A percentile compares a stretch with the other conserved stretches of the same genome.
phyloP scores from a whole-genome alignment of 2,329 filamentous ascomycete species.

The Lecanicillium sp. region DNA sequence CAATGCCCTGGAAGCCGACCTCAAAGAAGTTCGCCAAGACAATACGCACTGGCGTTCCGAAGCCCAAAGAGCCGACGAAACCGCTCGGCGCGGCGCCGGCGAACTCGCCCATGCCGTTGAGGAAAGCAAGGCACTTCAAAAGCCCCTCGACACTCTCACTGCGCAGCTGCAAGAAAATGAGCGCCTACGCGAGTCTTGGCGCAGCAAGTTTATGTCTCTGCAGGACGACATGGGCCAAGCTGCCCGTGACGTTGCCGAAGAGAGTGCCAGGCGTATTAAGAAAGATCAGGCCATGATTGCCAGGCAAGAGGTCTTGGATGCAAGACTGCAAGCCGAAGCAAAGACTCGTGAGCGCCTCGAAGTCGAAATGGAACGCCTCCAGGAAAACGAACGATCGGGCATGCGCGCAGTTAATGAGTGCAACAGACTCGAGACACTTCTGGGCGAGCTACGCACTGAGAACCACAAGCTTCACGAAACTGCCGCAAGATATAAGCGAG shows the following conservation, averaged over 20 bases:
- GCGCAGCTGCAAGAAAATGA: conserved; percentile 81
- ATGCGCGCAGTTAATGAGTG: conserved; percentile 57
- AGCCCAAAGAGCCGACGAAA: conserved; percentile 50
- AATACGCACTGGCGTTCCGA: conserved; percentile 54
- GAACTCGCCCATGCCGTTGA: conserved; percentile 41
- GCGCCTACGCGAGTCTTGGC: conserved; percentile 74
- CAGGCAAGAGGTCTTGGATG: conserved; percentile 72
- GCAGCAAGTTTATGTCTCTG: conserved; percentile 73
- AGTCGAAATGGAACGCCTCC: conserved; percentile 57
- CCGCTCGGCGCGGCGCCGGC: conserved; percentile 38
- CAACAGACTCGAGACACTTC: conserved; percentile 48
- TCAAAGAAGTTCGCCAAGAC: conserved; percentile 48
- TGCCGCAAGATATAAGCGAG: conserved; percentile 64
- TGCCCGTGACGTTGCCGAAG: conserved; percentile 70
- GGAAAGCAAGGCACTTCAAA: conserved; percentile 67
- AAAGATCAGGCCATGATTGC: conserved; percentile 74
- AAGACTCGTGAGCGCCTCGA: conserved; percentile 61
- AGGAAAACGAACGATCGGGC: conserved; percentile 55
- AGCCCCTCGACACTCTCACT: conserved; percentile 64
- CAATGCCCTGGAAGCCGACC: conserved; percentile 44
- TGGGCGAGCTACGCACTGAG: conserved; percentile 54
- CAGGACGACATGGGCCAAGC: conserved; percentile 82
- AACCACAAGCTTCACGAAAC: conserved; percentile 66
- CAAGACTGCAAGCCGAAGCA: conserved; percentile 66
- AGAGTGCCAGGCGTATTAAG: conserved; percentile 72